These are phyloP conservation scores for Diaporthe capsici DNA, from an alignment of 2,329 filamentous ascomycete genomes.

Conservation along the genomic window DNA sequence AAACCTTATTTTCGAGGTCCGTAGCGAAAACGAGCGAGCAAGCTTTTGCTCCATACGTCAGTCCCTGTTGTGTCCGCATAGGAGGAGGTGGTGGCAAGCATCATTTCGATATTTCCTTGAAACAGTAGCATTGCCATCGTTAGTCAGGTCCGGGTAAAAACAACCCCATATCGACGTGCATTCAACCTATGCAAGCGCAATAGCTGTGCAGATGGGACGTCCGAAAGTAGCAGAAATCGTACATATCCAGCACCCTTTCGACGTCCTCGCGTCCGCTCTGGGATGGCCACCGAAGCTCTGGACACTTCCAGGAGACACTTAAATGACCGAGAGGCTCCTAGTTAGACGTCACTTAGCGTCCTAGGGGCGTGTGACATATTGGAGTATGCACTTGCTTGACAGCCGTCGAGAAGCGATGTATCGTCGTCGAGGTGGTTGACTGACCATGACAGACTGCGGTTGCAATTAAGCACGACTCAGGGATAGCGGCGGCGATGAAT, in stretches of 20 bases:
- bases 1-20: neutral
- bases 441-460: conserved; percentile 7
- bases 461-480: conserved; percentile 22
- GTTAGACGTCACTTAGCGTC: conserved; percentile 4
- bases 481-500: conserved; percentile 29
- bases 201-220: conserved; percentile 4
- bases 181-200: conserved; percentile 7
- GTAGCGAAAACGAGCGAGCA: neutral
- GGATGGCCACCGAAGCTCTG: neutral
- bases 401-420: conserved; percentile 5
- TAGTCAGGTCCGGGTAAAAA: conserved; percentile 27
- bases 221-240: conserved; percentile 9
- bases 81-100: neutral
- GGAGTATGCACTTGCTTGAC: conserved; percentile 11
- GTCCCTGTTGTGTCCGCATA: neutral
- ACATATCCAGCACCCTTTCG: neutral
- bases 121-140: conserved; percentile 7
- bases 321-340: conserved; percentile 3
- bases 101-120: neutral
- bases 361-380: conserved; percentile 7
- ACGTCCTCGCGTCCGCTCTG: conserved; percentile 9
- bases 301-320: conserved; percentile 16
- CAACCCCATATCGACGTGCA: conserved; percentile 20
- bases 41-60: neutral
- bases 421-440: neutral